Evolutionary conservation across 768 basidiomycete genomes (phyloP), one percentile per base, ranked within the genome.

Genomic region (Rhodotorula diobovata): DNA sequence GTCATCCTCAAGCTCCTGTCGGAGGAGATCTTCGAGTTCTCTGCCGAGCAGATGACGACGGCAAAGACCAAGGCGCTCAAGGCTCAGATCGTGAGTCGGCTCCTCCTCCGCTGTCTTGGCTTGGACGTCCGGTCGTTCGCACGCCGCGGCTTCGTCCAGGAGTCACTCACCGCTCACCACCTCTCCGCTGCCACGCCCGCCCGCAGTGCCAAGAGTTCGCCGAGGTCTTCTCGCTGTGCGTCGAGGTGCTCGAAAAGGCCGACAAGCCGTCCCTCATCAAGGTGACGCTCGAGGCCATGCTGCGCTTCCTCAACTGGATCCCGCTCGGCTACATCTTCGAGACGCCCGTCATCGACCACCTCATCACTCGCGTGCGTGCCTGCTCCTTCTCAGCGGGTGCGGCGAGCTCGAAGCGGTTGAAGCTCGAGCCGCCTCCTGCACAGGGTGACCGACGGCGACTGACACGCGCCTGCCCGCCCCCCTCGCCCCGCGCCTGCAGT

Each of bases 261-360:
- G 89, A 90, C 79, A 98, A 97, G 83, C 86, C 92, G 12, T 92
- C 91, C 28, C 82, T 99, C 68, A 94, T 98, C 83, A 93, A 87
- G 81, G 90, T 89, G 25, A 98, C 95, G 5, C 83, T 99, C 73
- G 95, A 98, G 81, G 97, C 96, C 0, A 84, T 99, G 28, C 84
- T 98, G 72, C 85, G 93, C 64, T 99, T 99, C 85, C 82, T 99
- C 77, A 97, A 97, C 80, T 98, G 96, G 96, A 99, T 99, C 78
- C 96, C 96, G 60, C 83, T 99, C 61, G 96, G 95, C 32, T 99
- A 95, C 80, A 97, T 99, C 76, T 99, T 98, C 78, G 96, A 98
- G 82, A 98, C 96, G 1, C 91, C 89, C 46, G 89, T 99, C 76
- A 97, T 98, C 72, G 96, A 99, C 81, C 85, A 91, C 65, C 85